Base-by-base conservation (phyloP, 1,139 yeast species). In the Zygosaccharomyces pseudobailii region DNA sequence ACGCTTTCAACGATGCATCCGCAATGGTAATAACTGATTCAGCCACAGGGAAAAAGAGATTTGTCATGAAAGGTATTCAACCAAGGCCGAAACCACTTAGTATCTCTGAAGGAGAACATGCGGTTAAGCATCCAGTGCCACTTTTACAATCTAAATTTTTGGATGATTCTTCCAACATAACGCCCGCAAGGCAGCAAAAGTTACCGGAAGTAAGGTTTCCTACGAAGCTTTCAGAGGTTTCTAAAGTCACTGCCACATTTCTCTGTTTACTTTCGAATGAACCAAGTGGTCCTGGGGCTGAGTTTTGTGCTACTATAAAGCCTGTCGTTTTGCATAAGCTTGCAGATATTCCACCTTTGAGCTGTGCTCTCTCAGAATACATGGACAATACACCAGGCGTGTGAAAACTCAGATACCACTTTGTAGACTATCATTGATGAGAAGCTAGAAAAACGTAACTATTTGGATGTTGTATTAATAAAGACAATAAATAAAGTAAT, bases 41-140 rank as follows among this genome's bases (percentile, higher is more conserved):
- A 10, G 73, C 76, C 1, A 78, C 77, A 30, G 84, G 83, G 6
- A 78, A 79, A 56, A 83, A 87, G 61, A 84, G 84, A 65, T 92
- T 92, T 61, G 88, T 92, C 42, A 90, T 92, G 59, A 87, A 87
- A 68, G 98, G 98, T 7, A 87, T 92, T 46, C 80, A 80, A 55
- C 89, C 90, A 22, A 73, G 90, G 53, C 69, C 69, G 33, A 67
- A 60, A 27, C 72, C 84, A 2, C 71, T 81, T 27, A 71, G 73
- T 35, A 61, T 74, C 5, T 68, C 45, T 25, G 65, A 62, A 37
- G 64, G 60, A 10, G 58, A 61, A 32, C 45, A 46, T n/a, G 55
- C 55, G 22, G 52, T 58, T 2, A 51, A 36, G 27, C 50, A 49
- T 32, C 52, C 48, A 5, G 40, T 43, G 27, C 52, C 44, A n/a